Evolutionary conservation across 176 grass and related monocot genomes (phyloP).

Genomic region (Oryza brachyantha): DNA sequence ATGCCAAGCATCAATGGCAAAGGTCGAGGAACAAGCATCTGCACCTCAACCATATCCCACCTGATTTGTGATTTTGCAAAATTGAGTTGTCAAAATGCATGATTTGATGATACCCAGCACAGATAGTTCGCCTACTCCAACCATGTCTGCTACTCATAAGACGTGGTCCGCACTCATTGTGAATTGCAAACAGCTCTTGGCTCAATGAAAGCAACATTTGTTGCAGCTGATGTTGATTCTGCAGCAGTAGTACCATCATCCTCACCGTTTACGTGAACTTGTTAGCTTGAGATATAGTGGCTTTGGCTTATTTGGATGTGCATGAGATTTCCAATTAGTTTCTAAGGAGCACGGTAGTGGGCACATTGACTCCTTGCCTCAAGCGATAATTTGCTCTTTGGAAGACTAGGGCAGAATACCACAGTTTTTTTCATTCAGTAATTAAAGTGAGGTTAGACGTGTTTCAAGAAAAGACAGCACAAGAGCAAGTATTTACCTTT

Average conservation of each 20-base stretch:
- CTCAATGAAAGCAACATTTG: neutral
- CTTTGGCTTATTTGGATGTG: neutral
- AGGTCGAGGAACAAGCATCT: neutral
- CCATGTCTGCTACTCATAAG: too few species aligned
- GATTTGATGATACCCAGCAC: neutral
- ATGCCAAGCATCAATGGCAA: neutral
- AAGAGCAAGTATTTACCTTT: conserved; percentile 51
- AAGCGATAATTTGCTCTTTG: neutral
- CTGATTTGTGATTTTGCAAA: neutral
- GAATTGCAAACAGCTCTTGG: neutral
- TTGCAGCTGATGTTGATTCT: neutral
- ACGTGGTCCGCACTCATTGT: neutral
- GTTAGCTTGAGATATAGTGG: neutral
- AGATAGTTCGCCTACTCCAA: neutral
- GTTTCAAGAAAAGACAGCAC: neutral
- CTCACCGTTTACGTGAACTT: neutral
- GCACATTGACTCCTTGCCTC: neutral
- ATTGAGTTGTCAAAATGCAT: neutral
- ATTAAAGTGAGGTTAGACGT: neutral
- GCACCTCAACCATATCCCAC: neutral
- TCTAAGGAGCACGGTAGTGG: too few species aligned
- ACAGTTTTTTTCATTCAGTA: neutral
- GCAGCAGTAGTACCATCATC: neutral
- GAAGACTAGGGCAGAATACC: too few species aligned
- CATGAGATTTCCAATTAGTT: neutral